Percentiles rank a stretch among this genome's conserved stretches.
phyloP scores from a whole-genome alignment of 129 eudicot genomes.

The Helichrysum umbraculigerum region DNA sequence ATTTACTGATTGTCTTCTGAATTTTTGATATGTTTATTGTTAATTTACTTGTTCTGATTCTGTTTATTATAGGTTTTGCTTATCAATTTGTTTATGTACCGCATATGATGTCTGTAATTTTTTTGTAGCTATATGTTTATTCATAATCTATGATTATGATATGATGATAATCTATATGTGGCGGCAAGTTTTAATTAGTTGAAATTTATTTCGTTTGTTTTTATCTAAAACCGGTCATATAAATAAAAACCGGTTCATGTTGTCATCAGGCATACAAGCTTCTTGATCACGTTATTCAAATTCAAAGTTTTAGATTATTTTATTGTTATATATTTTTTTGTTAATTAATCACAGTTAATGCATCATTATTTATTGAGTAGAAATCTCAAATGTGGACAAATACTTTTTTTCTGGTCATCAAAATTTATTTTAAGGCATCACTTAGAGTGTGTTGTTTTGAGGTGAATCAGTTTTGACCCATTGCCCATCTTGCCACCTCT shows the following conservation, averaged over 20 bases:
- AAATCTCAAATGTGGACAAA: not conserved
- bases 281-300: not conserved
- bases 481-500: not conserved
- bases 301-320: not conserved
- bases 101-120: not conserved
- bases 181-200: not conserved
- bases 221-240: not conserved
- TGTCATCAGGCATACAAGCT: not conserved
- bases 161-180: too few species aligned
- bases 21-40: not conserved
- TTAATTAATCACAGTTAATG: not conserved
- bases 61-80: not conserved
- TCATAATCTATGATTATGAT: not conserved
- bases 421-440: not conserved
- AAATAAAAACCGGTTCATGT: not conserved
- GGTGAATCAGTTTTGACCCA: not conserved
- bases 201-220: not conserved
- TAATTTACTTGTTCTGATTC: slow-evolving; percentile 6
- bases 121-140: not conserved
- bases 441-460: not conserved
- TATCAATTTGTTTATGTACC: not conserved
- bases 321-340: too few species aligned
- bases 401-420: not conserved
- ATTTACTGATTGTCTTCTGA: not conserved
- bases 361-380: not conserved